These are phyloP conservation scores for Xylariaceae sp. DNA, from an alignment of 2,329 filamentous ascomycete species.

Conservation along the genomic window DNA sequence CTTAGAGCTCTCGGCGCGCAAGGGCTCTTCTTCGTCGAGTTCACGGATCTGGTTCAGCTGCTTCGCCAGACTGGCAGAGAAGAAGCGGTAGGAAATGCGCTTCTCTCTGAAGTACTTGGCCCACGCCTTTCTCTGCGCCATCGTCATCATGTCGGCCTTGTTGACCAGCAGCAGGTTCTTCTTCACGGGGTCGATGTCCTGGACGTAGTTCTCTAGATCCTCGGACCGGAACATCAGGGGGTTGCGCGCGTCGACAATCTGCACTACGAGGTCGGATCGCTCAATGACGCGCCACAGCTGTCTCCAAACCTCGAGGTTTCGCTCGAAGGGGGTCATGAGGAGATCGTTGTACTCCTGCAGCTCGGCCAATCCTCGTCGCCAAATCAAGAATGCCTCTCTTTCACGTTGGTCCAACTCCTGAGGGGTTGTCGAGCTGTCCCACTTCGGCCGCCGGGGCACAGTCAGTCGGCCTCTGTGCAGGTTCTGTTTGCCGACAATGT, in stretches of 20 bases:
- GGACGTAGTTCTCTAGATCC: slow-evolving; percentile 89
- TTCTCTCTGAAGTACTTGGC: slow-evolving; percentile 77
- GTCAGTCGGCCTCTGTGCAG: slow-evolving; percentile 74
- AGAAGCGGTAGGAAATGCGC: slow-evolving; percentile 88
- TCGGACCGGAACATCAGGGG: slow-evolving; percentile 90
- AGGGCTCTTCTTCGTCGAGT: slow-evolving; percentile 41
- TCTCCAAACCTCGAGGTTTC: slow-evolving; percentile 95
- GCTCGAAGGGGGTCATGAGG: slow-evolving; percentile 95
- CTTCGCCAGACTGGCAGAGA: slow-evolving; percentile 88
- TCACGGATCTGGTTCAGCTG: slow-evolving; percentile 73
- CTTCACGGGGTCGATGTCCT: slow-evolving; percentile 83
- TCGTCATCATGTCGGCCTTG: slow-evolving; percentile 98
- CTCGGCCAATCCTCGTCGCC: slow-evolving; percentile 86
- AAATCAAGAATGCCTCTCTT: slow-evolving; percentile 74
- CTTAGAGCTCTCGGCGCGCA: slow-evolving; percentile 29
- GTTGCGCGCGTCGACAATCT: slow-evolving; percentile 96
- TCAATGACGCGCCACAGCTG: slow-evolving; percentile 98
- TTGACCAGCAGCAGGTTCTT: slow-evolving; percentile 91
- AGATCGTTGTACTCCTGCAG: slow-evolving; percentile 90
- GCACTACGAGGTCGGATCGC: slow-evolving; percentile 88
- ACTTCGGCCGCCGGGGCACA: slow-evolving; percentile 82
- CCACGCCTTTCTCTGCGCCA: slow-evolving; percentile 76
- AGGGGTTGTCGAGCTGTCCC: slow-evolving; percentile 81
- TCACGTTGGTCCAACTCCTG: slow-evolving; percentile 75
- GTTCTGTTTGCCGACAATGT: slow-evolving; percentile 72